These are phyloP conservation scores for Patellifolia procumbens DNA, from an alignment of 179 eudicot genomes.

Conservation along the genomic window DNA sequence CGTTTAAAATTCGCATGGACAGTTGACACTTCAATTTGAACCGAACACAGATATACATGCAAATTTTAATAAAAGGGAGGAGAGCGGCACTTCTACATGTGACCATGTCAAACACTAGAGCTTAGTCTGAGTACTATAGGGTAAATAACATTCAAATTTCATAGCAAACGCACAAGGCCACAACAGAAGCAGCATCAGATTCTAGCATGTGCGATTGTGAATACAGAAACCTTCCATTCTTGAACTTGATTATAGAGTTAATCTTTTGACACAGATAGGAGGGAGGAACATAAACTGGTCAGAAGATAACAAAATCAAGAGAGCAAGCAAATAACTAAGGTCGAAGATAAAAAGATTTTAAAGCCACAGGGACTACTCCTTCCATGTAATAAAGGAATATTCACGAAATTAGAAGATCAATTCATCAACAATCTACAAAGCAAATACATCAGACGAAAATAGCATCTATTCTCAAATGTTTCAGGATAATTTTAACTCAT, in stretches of 20 bases:
- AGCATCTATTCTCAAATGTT: not conserved
- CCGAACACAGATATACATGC: not conserved
- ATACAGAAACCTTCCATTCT: not conserved
- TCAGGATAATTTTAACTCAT: not conserved
- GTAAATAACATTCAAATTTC: not conserved
- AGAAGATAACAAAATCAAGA: not conserved
- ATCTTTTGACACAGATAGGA: not conserved
- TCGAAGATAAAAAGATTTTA: not conserved
- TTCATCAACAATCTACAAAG: not conserved
- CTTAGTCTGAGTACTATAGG: not conserved
- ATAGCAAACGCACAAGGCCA: not conserved
- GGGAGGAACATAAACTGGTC: not conserved
- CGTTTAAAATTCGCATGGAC: not conserved
- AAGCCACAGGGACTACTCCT: not conserved
- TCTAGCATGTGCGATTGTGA: not conserved
- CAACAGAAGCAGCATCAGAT: not conserved
- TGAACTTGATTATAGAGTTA: not conserved
- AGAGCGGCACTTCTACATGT: not conserved
- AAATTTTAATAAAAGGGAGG: not conserved
- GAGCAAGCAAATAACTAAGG: not conserved
- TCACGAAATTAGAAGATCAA: not conserved
- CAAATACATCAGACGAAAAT: not conserved
- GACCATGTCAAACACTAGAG: not conserved
- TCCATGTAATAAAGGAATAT: not conserved
- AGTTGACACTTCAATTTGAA: not conserved